Conservation (phyloP, 345 rosid species). For the Aurinia saxatilis region DNA sequence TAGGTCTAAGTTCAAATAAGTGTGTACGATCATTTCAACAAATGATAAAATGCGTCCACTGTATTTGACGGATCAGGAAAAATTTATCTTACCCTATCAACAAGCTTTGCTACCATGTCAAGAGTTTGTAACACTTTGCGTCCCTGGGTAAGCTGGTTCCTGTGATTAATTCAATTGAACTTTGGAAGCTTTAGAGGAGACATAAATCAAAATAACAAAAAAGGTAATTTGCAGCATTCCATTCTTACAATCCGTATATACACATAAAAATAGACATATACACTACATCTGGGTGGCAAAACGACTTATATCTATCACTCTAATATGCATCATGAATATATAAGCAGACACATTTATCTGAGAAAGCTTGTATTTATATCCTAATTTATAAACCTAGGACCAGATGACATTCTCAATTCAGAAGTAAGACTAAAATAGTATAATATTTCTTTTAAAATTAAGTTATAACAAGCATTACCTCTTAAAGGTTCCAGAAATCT, state of each 20-base stretch:
- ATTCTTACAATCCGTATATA: neutral
- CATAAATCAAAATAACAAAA: neutral
- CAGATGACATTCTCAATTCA: neutral
- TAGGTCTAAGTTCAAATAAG: neutral
- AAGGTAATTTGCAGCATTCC: neutral
- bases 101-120: slow-evolving; percentile 77
- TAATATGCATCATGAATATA: neutral
- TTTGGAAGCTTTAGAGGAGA: slow-evolving; percentile 3
- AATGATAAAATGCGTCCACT: neutral
- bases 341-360: neutral
- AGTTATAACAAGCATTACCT: slow-evolving; percentile 45
- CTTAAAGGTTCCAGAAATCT: slow-evolving; percentile 94
- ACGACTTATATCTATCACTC: neutral
- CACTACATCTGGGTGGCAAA: neutral
- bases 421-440: neutral
- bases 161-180: slow-evolving; percentile 23
- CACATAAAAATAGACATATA: neutral
- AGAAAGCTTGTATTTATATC: neutral
- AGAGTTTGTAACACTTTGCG: slow-evolving; percentile 76
- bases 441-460: neutral
- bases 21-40: neutral
- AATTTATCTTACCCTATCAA: slow-evolving; percentile 47
- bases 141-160: slow-evolving; percentile 82
- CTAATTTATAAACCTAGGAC: neutral
- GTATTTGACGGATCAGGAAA: neutral